A percentile compares a stretch with the other conserved stretches of the same genome.
These are phyloP conservation scores for Polyporus arcularius DNA, from an alignment of 768 basidiomycete species.

Conservation along the genomic window DNA sequence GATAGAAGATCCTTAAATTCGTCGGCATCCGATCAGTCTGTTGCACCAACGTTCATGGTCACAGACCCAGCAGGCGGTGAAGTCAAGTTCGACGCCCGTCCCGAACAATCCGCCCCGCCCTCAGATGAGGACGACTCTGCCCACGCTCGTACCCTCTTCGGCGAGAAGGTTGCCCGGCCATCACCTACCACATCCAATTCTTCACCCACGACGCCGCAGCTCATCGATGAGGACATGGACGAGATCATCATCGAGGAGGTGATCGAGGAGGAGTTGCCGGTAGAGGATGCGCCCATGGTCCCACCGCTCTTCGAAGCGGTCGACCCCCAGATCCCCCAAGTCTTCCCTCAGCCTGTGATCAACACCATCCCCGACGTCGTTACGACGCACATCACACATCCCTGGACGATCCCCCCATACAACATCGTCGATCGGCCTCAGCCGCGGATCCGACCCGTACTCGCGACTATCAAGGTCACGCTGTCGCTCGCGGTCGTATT, in stretches of 20 bases:
- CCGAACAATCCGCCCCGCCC: no score
- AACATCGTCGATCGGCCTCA: constrained; percentile 13
- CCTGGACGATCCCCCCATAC: constrained; percentile 16
- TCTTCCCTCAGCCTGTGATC: constrained; percentile 7
- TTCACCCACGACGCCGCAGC: no score
- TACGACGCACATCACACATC: constrained; percentile 2
- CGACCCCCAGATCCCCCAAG: constrained; percentile 17
- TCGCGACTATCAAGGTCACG: neutral
- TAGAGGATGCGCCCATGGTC: constrained; percentile 13
- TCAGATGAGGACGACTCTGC: no score
- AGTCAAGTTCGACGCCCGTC: no score
- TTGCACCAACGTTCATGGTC: no score
- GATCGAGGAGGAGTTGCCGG: neutral
- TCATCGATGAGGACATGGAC: neutral
- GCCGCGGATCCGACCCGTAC: neutral
- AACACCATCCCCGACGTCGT: neutral
- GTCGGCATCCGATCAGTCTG: no score
- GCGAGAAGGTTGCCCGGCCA: no score
- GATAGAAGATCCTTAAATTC: no score
- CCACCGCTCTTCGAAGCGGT: constrained; percentile 17
- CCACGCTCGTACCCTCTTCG: no score
- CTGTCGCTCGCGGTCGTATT: neutral
- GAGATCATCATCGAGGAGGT: constrained; percentile 3
- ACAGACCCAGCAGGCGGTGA: no score
- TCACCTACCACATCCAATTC: no score